These are phyloP conservation scores for Linum usitatissimum DNA, from an alignment of 345 rosid genomes.

Conservation along the genomic window DNA sequence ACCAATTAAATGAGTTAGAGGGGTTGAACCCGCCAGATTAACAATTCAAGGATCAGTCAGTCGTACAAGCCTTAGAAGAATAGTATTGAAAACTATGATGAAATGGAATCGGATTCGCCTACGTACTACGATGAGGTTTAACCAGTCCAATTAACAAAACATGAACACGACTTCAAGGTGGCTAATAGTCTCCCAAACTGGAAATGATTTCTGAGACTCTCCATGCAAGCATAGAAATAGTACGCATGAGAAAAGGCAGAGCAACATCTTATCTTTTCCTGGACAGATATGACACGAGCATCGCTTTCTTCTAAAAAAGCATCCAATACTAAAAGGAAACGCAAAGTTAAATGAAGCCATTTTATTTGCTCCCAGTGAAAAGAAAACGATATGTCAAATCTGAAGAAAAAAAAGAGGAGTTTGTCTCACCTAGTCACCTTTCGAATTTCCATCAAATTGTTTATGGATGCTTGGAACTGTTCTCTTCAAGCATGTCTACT, in stretches of 20 bases:
- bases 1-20: too few relatives aligned
- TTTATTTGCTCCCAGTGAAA: background rate
- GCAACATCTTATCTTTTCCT: background rate
- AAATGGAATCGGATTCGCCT: too few relatives aligned
- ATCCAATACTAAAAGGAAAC: conserved; percentile 11
- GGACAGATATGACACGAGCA: conserved; percentile 13
- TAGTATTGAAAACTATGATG: too few relatives aligned
- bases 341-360: background rate
- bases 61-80: too few relatives aligned
- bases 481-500: background rate
- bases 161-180: too few relatives aligned
- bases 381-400: conserved; percentile 20
- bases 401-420: background rate
- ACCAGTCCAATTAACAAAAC: too few relatives aligned
- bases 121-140: too few relatives aligned
- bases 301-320: conserved; percentile 8
- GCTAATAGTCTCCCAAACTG: background rate
- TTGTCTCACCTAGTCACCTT: background rate
- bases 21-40: background rate
- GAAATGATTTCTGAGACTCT: conserved; percentile 1
- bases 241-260: background rate
- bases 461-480: background rate
- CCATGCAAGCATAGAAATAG: too few relatives aligned
- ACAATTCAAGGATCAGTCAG: too few relatives aligned
- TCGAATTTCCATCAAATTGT: background rate